phyloP scores from a whole-genome alignment of 1,284 basidiomycete species.

The Austropuccinia psidii region DNA sequence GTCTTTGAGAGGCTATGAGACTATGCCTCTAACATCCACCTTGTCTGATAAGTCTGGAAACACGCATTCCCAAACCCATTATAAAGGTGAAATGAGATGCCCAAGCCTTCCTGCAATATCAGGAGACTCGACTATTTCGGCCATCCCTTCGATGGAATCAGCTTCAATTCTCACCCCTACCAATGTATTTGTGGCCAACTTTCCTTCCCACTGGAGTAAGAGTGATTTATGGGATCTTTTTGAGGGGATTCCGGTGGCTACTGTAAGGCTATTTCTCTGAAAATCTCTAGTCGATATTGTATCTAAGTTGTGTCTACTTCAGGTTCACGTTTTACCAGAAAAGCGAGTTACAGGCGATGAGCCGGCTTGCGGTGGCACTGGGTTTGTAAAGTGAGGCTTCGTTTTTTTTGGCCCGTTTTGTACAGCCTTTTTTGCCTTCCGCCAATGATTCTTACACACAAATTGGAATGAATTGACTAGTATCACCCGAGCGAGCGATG shows the following conservation, averaged over 20 bases:
- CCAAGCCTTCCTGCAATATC: too few species aligned
- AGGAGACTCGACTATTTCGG: neutral
- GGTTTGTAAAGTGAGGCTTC: slow-evolving; percentile 34
- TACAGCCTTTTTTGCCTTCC: neutral
- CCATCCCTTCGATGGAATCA: slow-evolving; percentile 11
- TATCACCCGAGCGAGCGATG: slow-evolving; percentile 15
- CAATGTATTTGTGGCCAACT: slow-evolving; percentile 34
- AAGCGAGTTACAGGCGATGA: neutral
- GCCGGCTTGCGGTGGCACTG: slow-evolving; percentile 13
- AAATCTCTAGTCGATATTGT: neutral
- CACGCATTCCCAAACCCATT: too few species aligned
- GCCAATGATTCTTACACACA: neutral
- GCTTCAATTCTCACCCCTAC: neutral
- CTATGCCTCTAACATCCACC: neutral
- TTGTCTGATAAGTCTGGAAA: too few species aligned
- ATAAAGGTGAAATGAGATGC: too few species aligned
- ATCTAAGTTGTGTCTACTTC: neutral
- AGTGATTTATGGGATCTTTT: slow-evolving; percentile 35
- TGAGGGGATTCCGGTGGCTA: slow-evolving; percentile 22
- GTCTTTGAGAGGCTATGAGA: neutral
- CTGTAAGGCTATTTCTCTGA: neutral
- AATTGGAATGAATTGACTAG: neutral
- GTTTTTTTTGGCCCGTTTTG: too few species aligned
- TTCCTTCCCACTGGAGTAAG: slow-evolving; percentile 31
- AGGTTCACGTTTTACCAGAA: slow-evolving; percentile 34